These are phyloP conservation scores for Arthrinium phaeospermum DNA, from an alignment of 2,329 filamentous ascomycete genomes.

Conservation along the genomic window DNA sequence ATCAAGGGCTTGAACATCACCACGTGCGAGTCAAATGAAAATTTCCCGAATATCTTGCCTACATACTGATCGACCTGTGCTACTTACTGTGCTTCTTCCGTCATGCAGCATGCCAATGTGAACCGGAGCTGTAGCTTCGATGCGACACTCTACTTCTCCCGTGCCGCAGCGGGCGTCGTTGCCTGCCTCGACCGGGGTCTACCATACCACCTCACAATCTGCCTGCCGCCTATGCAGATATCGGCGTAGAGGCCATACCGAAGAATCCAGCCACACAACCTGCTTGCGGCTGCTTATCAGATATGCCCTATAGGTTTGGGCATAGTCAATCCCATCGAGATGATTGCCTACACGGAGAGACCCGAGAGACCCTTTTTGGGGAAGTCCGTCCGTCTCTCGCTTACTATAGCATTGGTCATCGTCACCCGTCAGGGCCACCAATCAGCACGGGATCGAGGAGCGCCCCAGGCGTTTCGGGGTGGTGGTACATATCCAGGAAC, in stretches of 20 bases:
- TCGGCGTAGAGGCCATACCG: not conserved
- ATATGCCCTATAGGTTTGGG: not conserved
- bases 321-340: not conserved
- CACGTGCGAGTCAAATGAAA: too few relatives aligned
- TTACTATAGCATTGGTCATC: conserved; percentile 8
- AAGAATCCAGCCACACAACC: not conserved
- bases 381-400: not conserved
- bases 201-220: conserved; percentile 11
- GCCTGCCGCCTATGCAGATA: not conserved
- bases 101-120: not conserved
- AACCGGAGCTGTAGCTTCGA: not conserved
- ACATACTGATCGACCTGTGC: not conserved
- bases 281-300: not conserved
- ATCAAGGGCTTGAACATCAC: not conserved
- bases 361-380: not conserved
- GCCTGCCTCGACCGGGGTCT: conserved; percentile 7
- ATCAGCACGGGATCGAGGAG: not conserved
- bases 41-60: not conserved
- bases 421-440: not conserved
- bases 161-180: not conserved
- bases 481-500: conserved; percentile 5
- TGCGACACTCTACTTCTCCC: not conserved
- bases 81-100: not conserved
- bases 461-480: not conserved
- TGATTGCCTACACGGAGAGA: not conserved